These are phyloP conservation scores for Paraconiothyrium brasiliense DNA, from an alignment of 2,329 filamentous ascomycete species.

Conservation along the genomic window DNA sequence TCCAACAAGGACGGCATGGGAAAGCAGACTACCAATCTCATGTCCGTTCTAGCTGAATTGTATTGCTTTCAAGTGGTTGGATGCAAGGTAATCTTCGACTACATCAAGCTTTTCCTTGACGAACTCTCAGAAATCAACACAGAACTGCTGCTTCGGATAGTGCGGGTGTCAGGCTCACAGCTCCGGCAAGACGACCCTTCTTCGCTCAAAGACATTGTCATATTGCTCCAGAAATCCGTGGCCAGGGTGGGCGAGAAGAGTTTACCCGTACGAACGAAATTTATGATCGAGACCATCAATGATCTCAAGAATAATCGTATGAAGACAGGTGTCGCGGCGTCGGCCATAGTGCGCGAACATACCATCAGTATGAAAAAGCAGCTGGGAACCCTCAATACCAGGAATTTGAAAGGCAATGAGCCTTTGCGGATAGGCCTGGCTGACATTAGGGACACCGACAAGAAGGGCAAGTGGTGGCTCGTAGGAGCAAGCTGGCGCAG, in stretches of 20 bases:
- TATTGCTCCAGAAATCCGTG: constrained; percentile 77
- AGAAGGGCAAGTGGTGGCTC: constrained; percentile 97
- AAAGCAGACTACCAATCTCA: constrained; percentile 76
- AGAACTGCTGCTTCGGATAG: constrained; percentile 84
- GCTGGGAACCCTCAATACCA: constrained; percentile 77
- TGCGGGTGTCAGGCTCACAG: constrained; percentile 80
- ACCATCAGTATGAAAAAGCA: constrained; percentile 89
- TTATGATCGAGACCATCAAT: constrained; percentile 97
- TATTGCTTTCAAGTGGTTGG: constrained; percentile 93
- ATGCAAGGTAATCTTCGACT: constrained; percentile 87
- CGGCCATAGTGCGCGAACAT: constrained; percentile 79
- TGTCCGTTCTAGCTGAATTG: constrained; percentile 83
- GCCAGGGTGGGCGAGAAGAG: constrained; percentile 72
- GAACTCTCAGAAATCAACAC: constrained; percentile 86
- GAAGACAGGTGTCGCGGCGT: constrained; percentile 76
- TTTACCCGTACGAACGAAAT: constrained; percentile 87
- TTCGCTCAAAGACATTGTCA: constrained; percentile 86
- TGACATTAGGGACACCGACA: constrained; percentile 85
- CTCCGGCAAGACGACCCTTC: constrained; percentile 89
- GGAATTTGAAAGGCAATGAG: constrained; percentile 76
- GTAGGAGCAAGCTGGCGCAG: constrained; percentile 89
- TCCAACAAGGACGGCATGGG: constrained; percentile 48
- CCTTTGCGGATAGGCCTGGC: constrained; percentile 82
- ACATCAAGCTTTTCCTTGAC: constrained; percentile 79
- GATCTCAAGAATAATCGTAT: constrained; percentile 94